Evolutionary conservation across 2,329 filamentous ascomycete species (phyloP).

Genomic region (Colletotrichum simmondsii): DNA sequence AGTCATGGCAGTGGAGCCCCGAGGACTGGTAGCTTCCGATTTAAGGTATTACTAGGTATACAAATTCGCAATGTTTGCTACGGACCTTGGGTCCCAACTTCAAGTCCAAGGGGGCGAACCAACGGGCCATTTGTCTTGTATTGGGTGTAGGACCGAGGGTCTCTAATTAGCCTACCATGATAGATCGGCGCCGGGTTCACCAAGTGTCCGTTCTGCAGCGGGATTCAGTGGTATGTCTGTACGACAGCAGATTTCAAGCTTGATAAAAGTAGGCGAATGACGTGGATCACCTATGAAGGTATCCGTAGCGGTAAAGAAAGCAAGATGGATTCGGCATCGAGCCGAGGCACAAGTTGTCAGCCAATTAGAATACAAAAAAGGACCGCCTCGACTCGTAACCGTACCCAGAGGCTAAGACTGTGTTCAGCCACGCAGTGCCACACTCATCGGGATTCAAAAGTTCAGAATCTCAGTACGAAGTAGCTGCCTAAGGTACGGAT

Average conservation of each 20-base stretch:
- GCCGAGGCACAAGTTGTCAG: constrained; percentile 19
- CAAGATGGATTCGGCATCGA: background rate
- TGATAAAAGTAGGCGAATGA: background rate
- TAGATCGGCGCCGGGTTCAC: constrained; percentile 28
- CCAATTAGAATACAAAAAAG: constrained; percentile 6
- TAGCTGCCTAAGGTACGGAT: too few species aligned
- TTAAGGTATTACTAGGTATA: background rate
- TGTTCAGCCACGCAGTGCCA: background rate
- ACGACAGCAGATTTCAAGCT: background rate
- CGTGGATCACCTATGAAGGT: background rate
- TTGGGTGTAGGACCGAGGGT: constrained; percentile 14
- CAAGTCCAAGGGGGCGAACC: background rate
- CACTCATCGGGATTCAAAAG: background rate
- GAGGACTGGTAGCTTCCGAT: constrained; percentile 1
- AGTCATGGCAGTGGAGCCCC: constrained; percentile 28
- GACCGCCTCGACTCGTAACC: background rate
- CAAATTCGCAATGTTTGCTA: background rate
- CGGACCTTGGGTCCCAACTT: background rate
- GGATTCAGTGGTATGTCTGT: background rate
- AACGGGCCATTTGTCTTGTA: background rate
- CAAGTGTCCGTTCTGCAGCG: constrained; percentile 14
- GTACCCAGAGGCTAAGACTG: background rate
- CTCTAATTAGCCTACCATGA: background rate
- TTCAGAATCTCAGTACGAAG: background rate
- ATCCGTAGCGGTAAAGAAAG: background rate